Percentiles rank a stretch among this genome's conserved stretches.
These are phyloP conservation scores for Ampelocalamus luodianensis DNA, from an alignment of 176 grass and related monocot genomes.

Conservation along the genomic window DNA sequence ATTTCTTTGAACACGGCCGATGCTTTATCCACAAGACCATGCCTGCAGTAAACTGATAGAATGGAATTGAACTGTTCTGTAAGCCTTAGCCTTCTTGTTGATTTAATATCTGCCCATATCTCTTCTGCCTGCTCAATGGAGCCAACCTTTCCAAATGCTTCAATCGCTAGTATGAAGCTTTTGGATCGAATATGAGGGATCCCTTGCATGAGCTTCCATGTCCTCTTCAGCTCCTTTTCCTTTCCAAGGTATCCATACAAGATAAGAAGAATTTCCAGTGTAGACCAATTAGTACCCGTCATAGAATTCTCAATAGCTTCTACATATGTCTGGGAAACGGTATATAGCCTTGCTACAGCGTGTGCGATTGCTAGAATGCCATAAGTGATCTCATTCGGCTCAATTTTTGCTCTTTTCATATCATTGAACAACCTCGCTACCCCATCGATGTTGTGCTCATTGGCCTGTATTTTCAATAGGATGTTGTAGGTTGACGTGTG, in stretches of 20 bases:
- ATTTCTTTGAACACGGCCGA: constrained; percentile 84
- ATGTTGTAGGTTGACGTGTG: constrained; percentile 94
- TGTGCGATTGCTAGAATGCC: constrained; percentile 83
- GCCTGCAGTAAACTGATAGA: constrained; percentile 79
- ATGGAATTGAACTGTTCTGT: constrained; percentile 88
- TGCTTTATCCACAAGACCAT: constrained; percentile 77
- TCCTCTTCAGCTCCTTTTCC: constrained; percentile 68
- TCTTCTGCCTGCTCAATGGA: constrained; percentile 63
- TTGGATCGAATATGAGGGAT: constrained; percentile 73
- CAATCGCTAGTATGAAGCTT: constrained; percentile 83
- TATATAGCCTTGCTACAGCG: constrained; percentile 84
- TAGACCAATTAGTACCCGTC: constrained; percentile 88
- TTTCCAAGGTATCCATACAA: constrained; percentile 81
- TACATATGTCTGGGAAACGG: constrained; percentile 75
- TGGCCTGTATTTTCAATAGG: constrained; percentile 84
- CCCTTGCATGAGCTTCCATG: constrained; percentile 65
- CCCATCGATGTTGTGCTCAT: constrained; percentile 85
- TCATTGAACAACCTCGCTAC: constrained; percentile 74
- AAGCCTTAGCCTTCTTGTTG: constrained; percentile 49
- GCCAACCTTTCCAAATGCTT: constrained; percentile 77
- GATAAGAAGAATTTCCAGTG: constrained; percentile 86
- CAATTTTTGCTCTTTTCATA: constrained; percentile 81
- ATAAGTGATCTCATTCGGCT: constrained; percentile 94
- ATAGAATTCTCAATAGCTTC: constrained; percentile 80
- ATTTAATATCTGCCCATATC: constrained; percentile 74